These are phyloP conservation scores for Xylaria palmicola DNA, from an alignment of 495 filamentous ascomycete species.

Conservation along the genomic window DNA sequence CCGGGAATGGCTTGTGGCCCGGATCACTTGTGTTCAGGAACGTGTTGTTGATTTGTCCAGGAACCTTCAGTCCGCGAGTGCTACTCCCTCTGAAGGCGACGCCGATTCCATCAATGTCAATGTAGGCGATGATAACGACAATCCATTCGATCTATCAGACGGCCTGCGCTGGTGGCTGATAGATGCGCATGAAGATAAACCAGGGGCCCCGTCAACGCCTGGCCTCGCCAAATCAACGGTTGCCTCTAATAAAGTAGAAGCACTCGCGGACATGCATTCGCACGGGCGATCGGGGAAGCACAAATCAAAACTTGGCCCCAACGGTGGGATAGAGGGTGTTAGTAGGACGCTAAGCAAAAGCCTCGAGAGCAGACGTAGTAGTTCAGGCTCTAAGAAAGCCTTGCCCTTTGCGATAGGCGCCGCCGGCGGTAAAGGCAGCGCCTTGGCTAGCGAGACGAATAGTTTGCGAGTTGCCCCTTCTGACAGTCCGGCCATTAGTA, in stretches of 20 bases:
- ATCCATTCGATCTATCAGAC: constrained; percentile 95
- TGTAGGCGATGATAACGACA: constrained; percentile 81
- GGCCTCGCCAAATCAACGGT: constrained; percentile 88
- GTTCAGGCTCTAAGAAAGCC: constrained; percentile 73
- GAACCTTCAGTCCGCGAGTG: constrained; percentile 41
- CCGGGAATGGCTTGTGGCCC: constrained; percentile 90
- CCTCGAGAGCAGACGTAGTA: constrained; percentile 86
- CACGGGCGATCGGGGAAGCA: constrained; percentile 56
- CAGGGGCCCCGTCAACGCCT: constrained; percentile 88
- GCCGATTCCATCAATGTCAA: constrained; percentile 43
- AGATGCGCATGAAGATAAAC: constrained; percentile 90
- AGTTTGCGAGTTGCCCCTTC: constrained; percentile 41
- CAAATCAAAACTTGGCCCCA: constrained; percentile 38
- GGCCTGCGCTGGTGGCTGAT: constrained; percentile 94
- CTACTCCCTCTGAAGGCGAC: constrained; percentile 29
- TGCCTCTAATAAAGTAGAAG: constrained; percentile 83
- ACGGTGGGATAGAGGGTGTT: constrained; percentile 62
- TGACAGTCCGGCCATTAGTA: constrained; percentile 31
- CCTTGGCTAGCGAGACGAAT: constrained; percentile 51
- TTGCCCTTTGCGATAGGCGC: constrained; percentile 43
- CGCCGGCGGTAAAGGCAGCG: constrained; percentile 39
- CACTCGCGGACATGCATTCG: constrained; percentile 53
- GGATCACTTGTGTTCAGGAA: constrained; percentile 89
- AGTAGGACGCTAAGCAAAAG: constrained; percentile 80
- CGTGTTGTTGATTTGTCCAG: constrained; percentile 90